phyloP scores from a whole-genome alignment of 2,329 filamentous ascomycete species.

The Xylogone sp. region DNA sequence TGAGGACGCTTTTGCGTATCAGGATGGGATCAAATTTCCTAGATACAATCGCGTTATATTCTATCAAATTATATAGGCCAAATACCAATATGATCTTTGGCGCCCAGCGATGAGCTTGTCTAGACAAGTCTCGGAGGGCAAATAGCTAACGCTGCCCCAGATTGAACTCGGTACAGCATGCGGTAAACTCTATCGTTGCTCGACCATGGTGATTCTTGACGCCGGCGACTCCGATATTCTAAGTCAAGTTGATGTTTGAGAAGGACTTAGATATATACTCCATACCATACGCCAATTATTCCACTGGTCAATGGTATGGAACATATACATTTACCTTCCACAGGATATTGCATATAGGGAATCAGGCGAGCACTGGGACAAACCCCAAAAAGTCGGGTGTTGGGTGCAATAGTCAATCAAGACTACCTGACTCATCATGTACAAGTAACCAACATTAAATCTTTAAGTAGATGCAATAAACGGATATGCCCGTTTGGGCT shows the following conservation, averaged over 20 bases:
- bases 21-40: not conserved
- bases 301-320: no score
- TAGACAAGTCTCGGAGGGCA: constrained; percentile 71
- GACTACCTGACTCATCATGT: no score
- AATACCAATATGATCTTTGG: not conserved
- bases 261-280: no score
- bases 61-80: constrained; percentile 16
- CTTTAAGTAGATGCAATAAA: no score
- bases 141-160: constrained; percentile 60
- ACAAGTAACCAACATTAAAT: no score
- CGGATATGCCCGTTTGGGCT: no score
- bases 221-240: constrained; percentile 99
- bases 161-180: constrained; percentile 98
- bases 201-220: constrained; percentile 94
- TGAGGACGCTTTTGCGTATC: not conserved
- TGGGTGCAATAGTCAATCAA: no score
- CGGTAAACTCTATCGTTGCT: constrained; percentile 98
- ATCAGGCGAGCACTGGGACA: no score
- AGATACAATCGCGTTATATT: constrained; percentile 1
- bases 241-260: constrained; percentile 56
- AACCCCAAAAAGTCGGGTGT: no score
- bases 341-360: no score
- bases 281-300: no score
- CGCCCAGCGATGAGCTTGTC: constrained; percentile 23
- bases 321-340: no score